Percentiles rank a stretch among this genome's conserved stretches.
phyloP scores from a whole-genome alignment of 2,329 filamentous ascomycete species.

The Coniochaeta ligniaria region DNA sequence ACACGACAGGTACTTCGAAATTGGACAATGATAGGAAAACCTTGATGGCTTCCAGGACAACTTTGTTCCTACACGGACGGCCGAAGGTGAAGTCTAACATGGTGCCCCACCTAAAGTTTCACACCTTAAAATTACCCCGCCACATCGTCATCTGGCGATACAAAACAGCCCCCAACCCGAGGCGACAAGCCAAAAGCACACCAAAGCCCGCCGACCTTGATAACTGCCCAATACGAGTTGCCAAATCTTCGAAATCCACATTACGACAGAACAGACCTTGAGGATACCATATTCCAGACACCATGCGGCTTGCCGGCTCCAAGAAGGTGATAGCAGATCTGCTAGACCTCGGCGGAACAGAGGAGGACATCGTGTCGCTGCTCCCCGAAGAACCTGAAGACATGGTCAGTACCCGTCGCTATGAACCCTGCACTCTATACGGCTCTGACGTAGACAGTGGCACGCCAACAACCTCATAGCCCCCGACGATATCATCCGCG shows the following conservation, averaged over 20 bases:
- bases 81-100: too few species aligned
- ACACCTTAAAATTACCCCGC: not conserved
- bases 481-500: constrained; percentile 43
- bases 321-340: not conserved
- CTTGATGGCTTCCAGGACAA: too few species aligned
- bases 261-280: not conserved
- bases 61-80: too few species aligned
- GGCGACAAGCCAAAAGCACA: not conserved
- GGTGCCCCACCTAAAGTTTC: not conserved
- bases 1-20: too few species aligned
- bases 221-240: not conserved
- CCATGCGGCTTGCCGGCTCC: not conserved
- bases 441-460: constrained; percentile 27
- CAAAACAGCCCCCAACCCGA: not conserved
- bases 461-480: constrained; percentile 55
- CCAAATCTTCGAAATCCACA: not conserved
- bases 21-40: too few species aligned
- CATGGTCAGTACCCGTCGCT: constrained; percentile 27
- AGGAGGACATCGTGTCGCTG: constrained; percentile 32
- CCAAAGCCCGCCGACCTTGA: not conserved
- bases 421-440: not conserved
- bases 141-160: not conserved
- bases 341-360: not conserved
- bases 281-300: not conserved
- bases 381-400: constrained; percentile 23